Base-by-base conservation (phyloP, 176 grass and related monocot species). In the Lolium perenne region DNA sequence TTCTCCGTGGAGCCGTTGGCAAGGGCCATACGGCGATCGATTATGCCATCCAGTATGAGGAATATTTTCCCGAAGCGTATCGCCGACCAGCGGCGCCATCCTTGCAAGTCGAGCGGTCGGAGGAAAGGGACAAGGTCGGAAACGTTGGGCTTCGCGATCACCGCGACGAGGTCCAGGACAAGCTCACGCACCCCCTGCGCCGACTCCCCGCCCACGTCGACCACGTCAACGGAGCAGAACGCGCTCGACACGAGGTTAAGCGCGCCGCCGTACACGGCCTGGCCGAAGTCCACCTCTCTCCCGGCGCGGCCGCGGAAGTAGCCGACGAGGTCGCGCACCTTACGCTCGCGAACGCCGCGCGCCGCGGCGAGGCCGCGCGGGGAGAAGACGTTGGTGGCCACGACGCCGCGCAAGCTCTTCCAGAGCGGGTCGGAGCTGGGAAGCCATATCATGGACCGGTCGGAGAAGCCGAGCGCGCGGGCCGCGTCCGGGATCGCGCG, bases 91-190 rank as follows among this genome's bases (percentile, higher is more conserved):
- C 70, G 78, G 5, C 88, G 58, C 45, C 66, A 26, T 1, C 88
- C 78, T 63, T 86, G 83, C 29, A 86, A 8, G 78, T 90, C 88
- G 54, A 90, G 48, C 21, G 15, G 20, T 4, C 88, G 45, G 59
- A 90, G 71, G 18, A 90, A 86, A 38, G 88, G 88, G 22, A 72
- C 77, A 2, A 82, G 60, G 55, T 90, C 88, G 38, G 88, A 90
- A n/a, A 86, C 1, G 56, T 90, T 90, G 2, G 78, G 78, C 43
- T 58, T 50, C 5, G 41, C 38, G 13, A 48, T 17, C 55, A 32
- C 78, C 17, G 32, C 8, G 59, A 61, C 43, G 61, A 54, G 35
- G 29, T 50, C 71, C 21, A 56, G 12, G 23, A 86, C 13, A 6
- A 86, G 64, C 12, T 71, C 15, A 12, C 46, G 58, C 25, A 86